Evolutionary conservation across 176 grass and related monocot genomes (phyloP).

Genomic region (Phoenix roebelenii): DNA sequence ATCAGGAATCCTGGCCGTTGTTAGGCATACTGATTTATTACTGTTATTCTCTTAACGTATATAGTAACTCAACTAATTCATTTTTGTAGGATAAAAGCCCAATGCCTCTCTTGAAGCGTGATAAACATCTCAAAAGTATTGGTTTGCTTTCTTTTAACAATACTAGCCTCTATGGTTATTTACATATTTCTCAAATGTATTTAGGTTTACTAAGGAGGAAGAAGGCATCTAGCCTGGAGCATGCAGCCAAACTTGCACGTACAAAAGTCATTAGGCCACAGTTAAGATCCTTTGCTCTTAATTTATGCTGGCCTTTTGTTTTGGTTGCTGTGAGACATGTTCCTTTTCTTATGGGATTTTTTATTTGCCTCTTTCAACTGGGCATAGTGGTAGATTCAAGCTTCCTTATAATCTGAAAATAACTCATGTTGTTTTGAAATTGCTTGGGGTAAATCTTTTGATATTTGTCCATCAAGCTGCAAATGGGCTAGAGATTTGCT

Average conservation of each 20-base stretch:
- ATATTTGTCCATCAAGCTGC: too few relatives aligned
- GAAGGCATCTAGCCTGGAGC: conserved; percentile 58
- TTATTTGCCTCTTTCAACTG: not conserved
- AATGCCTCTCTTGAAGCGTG: conserved; percentile 40
- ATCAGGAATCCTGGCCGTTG: not conserved
- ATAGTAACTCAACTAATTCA: too few relatives aligned
- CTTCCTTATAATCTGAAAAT: too few relatives aligned
- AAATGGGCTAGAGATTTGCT: too few relatives aligned
- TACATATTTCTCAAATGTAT: conserved; percentile 13
- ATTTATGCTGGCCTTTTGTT: conserved; percentile 3
- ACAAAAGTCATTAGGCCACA: conserved; percentile 61
- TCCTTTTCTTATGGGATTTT: not conserved
- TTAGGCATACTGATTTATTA: conserved; percentile 1
- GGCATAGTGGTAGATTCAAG: too few relatives aligned
- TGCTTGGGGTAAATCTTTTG: too few relatives aligned
- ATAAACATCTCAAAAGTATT: conserved; percentile 62
- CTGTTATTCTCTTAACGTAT: not conserved
- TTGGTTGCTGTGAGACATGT: not conserved
- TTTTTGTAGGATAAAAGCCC: conserved; percentile 64
- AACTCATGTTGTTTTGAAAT: too few relatives aligned
- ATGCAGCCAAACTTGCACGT: conserved; percentile 35
- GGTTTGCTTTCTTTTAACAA: conserved; percentile 28
- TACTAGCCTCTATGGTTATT: conserved; percentile 16
- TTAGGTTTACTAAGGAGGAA: conserved; percentile 58
- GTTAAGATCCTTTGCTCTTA: conserved; percentile 36